Conservation (phyloP, 192 early-diverging fungal genomes). For the Entomortierella parvispora region DNA sequence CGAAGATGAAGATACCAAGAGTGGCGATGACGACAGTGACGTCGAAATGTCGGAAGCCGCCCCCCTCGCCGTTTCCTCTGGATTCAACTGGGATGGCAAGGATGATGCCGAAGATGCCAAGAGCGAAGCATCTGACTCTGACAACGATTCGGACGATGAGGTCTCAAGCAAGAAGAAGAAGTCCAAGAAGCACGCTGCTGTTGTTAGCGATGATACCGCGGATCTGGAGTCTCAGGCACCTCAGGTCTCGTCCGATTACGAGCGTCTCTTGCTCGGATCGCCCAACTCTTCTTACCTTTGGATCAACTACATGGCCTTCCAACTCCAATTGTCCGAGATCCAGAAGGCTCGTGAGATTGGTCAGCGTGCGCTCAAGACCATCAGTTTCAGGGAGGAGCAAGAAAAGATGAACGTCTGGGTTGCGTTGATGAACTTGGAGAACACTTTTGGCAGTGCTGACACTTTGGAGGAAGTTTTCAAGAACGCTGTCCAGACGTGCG, state of each 20-base stretch:
- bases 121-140: slow-evolving; percentile 42
- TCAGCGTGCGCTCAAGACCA: slow-evolving; percentile 93
- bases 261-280: slow-evolving; percentile 91
- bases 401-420: slow-evolving; percentile 99
- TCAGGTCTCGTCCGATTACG: slow-evolving; percentile 86
- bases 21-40: slow-evolving; percentile 34
- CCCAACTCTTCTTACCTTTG: slow-evolving; percentile 97
- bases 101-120: slow-evolving; percentile 52
- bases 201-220: slow-evolving; percentile 74
- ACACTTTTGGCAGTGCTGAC: slow-evolving; percentile 89
- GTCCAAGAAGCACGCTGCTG: slow-evolving; percentile 58
- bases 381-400: slow-evolving; percentile 90
- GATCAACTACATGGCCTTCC: slow-evolving; percentile 99
- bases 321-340: slow-evolving; percentile 92
- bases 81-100: slow-evolving; percentile 52
- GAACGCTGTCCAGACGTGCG: slow-evolving; percentile 84
- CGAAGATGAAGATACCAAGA: slow-evolving; percentile 4
- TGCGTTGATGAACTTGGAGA: slow-evolving; percentile 95
- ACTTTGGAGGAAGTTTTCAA: slow-evolving; percentile 85
- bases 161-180: slow-evolving; percentile 57
- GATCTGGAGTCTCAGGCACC: slow-evolving; percentile 76
- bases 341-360: slow-evolving; percentile 92
- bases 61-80: slow-evolving; percentile 22
- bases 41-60: slow-evolving; percentile 43
- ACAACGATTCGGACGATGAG: slow-evolving; percentile 53